A percentile compares a stretch with the other conserved stretches of the same genome.
Conservation (phyloP, 352 stramenopile species). For the Pythium folliculosum region DNA sequence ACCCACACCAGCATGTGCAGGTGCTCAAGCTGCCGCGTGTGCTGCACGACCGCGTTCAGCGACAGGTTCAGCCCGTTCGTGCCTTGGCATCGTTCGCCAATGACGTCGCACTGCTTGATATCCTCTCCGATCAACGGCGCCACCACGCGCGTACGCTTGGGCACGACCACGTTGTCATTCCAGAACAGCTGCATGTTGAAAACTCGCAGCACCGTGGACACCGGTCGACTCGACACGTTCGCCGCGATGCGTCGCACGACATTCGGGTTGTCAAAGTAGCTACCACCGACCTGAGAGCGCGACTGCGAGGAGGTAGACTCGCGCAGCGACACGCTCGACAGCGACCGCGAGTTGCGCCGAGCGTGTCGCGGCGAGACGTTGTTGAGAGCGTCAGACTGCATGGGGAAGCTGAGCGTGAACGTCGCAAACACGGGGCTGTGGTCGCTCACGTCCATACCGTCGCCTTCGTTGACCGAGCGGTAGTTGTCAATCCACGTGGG, state of each 20-base stretch:
- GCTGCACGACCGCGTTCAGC: constrained; percentile 75
- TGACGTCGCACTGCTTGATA: constrained; percentile 75
- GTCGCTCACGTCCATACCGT: constrained; percentile 83
- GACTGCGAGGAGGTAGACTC: constrained; percentile 30
- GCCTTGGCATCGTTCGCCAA: constrained; percentile 61
- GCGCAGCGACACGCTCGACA: constrained; percentile 41
- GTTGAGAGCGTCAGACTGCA: constrained; percentile 27
- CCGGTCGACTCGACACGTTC: constrained; percentile 46
- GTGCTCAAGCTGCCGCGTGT: constrained; percentile 67
- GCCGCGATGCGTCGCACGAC: constrained; percentile 62
- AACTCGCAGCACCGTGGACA: constrained; percentile 72
- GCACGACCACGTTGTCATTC: constrained; percentile 73
- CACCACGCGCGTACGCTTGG: constrained; percentile 77
- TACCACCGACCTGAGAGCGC: constrained; percentile 41
- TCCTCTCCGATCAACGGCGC: constrained; percentile 78
- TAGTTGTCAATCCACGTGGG: constrained; percentile 74
- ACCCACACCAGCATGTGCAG: constrained; percentile 88
- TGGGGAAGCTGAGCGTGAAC: constrained; percentile 74
- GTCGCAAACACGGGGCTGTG: constrained; percentile 80
- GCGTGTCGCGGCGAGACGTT: constrained; percentile 20
- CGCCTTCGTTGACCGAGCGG: constrained; percentile 77
- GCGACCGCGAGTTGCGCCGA: constrained; percentile 47
- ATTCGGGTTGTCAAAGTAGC: constrained; percentile 79
- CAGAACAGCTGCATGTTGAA: constrained; percentile 78
- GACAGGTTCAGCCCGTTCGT: constrained; percentile 59